phyloP scores from a whole-genome alignment of 2,329 filamentous ascomycete genomes.

The Fusarium burgessii region DNA sequence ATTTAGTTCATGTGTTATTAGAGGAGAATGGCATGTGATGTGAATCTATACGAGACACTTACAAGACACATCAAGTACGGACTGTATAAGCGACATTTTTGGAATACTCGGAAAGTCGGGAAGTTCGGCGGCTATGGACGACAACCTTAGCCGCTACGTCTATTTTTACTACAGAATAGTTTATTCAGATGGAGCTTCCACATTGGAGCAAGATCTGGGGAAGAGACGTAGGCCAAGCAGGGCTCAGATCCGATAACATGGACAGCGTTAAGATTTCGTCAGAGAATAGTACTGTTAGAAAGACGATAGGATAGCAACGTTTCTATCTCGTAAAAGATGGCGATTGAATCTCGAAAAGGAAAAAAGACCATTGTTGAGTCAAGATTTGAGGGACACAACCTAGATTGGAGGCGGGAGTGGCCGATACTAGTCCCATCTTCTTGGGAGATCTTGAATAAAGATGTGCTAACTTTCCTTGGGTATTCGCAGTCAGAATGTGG shows the following conservation, averaged over 20 bases:
- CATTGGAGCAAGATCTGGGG: constrained; percentile 7
- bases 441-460: neutral
- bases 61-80: neutral
- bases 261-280: neutral
- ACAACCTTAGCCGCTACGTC: neutral
- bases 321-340: constrained; percentile 14
- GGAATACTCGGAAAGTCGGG: neutral
- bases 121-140: neutral
- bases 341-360: constrained; percentile 3
- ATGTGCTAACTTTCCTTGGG: neutral
- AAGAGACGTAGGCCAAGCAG: neutral
- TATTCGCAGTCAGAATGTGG: neutral
- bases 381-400: neutral
- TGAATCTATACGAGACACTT: neutral
- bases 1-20: neutral
- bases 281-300: neutral
- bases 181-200: neutral
- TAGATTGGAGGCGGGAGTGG: constrained; percentile 27
- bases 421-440: constrained; percentile 23
- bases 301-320: neutral
- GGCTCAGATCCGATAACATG: neutral
- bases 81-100: neutral
- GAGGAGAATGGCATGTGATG: neutral
- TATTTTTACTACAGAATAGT: constrained; percentile 2
- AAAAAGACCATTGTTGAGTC: neutral